These are phyloP conservation scores for Pseudogymnoascus sp. DNA, from an alignment of 2,329 filamentous ascomycete species.

Conservation along the genomic window DNA sequence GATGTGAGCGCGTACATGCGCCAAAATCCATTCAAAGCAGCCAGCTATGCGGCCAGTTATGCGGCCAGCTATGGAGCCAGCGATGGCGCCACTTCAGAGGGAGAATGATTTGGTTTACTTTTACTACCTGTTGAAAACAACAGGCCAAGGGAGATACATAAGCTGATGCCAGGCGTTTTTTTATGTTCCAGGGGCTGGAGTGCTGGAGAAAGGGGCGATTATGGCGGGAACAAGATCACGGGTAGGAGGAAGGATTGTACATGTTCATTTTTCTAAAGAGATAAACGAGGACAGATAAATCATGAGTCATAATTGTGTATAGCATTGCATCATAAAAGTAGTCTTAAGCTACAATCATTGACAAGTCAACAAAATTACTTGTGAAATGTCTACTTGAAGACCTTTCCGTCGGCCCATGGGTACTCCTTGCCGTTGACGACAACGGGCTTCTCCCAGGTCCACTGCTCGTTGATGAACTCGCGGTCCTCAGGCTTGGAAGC, in stretches of 20 bases:
- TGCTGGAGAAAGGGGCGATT: neutral
- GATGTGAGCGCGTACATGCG: slow-evolving; percentile 57
- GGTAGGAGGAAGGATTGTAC: neutral
- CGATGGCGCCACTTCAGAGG: neutral
- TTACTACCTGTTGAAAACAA: neutral
- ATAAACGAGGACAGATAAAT: neutral
- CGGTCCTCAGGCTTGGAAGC: slow-evolving; percentile 74
- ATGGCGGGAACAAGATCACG: neutral
- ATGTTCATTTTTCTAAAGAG: neutral
- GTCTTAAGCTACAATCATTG: slow-evolving; percentile 8
- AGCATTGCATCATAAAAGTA: slow-evolving; percentile 11
- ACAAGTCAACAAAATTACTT: slow-evolving; percentile 6
- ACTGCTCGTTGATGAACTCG: slow-evolving; percentile 76
- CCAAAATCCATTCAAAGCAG: slow-evolving; percentile 36
- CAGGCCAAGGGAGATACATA: too few relatives aligned
- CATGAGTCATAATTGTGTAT: slow-evolving; percentile 9
- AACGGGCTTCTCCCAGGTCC: slow-evolving; percentile 86
- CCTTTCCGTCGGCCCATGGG: slow-evolving; percentile 84
- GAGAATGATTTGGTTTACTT: neutral
- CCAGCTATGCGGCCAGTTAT: neutral
- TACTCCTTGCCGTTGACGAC: slow-evolving; percentile 79
- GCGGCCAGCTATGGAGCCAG: too few relatives aligned
- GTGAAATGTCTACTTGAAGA: slow-evolving; percentile 77
- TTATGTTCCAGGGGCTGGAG: neutral
- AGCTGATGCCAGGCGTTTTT: neutral